Evolutionary conservation across 345 rosid species (phyloP), one percentile per base, ranked within the genome.

Genomic region (Microthlaspi erraticum): DNA sequence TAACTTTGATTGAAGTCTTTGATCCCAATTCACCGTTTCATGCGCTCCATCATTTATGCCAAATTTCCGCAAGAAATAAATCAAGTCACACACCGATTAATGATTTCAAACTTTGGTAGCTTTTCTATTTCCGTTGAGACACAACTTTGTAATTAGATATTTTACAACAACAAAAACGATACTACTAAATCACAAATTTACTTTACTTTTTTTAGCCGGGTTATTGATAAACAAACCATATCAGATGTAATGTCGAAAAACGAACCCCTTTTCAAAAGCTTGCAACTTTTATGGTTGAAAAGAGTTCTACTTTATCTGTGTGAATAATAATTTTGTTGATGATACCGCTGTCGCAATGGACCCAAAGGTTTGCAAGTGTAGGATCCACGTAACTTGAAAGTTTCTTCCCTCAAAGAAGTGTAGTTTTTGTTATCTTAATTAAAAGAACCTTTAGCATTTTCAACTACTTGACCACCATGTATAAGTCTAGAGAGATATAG

Each of bases 271-370:
- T 55, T 2, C 1, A 63, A 72, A 72, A 63, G 76, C 71, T 73
- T 64, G 13, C 58, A 64, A 46, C 77, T 73, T 73, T 73, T 64
- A 56, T 34, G 36, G 59, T 64, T 73, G 65, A 17, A 17, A 64
- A 73, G 9, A 2, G 56, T 45, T 36, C 0, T 46, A 41, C 58
- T 64, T 64, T 72, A 50, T 45, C 43, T 44, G 55, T 61, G 66
- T 53, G 31, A 71, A 71, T 53, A 61, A 62, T 61, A 71, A 71
- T 50, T 39, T 50, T 41, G 42, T 54, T 51, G 29, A 32, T 61
- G 14, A 20, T 57, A 57, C 1, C 3, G 26, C 37, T 57, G 60
- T 70, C 67, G 41, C 60, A 29, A 42, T 71, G 63, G 63, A 62
- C 55, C 63, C 68, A 32, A 48, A 5, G 42, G 29, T 26, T 54